Evolutionary conservation across 2,329 filamentous ascomycete genomes (phyloP).

Genomic region (Talaromyces amestolkiae): DNA sequence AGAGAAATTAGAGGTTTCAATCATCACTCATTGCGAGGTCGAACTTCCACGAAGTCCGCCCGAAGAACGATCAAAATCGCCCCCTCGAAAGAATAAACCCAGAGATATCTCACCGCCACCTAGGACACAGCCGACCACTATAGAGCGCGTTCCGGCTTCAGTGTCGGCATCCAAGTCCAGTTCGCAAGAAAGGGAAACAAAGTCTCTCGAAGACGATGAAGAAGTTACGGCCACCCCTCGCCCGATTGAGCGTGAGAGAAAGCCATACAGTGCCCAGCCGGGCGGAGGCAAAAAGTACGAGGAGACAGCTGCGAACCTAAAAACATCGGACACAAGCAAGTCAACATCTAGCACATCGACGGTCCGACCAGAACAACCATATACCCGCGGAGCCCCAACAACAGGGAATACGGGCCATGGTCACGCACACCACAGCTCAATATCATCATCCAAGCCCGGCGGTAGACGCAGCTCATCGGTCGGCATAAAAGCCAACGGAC

Average conservation of each 20-base stretch:
- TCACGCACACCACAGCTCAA: conserved; percentile 17
- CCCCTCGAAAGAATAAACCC: conserved; percentile 16
- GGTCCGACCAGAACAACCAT: conserved; percentile 48
- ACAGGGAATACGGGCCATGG: conserved; percentile 19
- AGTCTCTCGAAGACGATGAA: conserved; percentile 41
- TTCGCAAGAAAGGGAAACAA: conserved; percentile 22
- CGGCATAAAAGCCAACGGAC: conserved; percentile 21
- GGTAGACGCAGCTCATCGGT: conserved; percentile 36
- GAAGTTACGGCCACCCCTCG: conserved; percentile 41
- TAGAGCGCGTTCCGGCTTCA: conserved; percentile 32
- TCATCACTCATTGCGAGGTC: conserved; percentile 54
- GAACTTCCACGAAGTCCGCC: conserved; percentile 43
- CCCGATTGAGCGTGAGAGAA: conserved; percentile 63
- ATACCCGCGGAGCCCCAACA: conserved; percentile 18
- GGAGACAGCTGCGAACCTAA: conserved; percentile 26
- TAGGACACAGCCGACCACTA: conserved; percentile 23
- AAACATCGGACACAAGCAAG: conserved; percentile 45
- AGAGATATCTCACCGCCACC: conserved; percentile 14
- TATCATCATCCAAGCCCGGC: conserved; percentile 20
- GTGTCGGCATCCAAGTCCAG: conserved; percentile 8
- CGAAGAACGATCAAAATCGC: conserved; percentile 37
- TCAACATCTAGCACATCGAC: conserved; percentile 58
- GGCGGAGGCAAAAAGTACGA: conserved; percentile 59
- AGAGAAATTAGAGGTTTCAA: conserved; percentile 59
- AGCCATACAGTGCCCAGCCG: conserved; percentile 61